Evolutionary conservation across 2,329 filamentous ascomycete genomes (phyloP).

Genomic region (Thielaviopsis punctulata): DNA sequence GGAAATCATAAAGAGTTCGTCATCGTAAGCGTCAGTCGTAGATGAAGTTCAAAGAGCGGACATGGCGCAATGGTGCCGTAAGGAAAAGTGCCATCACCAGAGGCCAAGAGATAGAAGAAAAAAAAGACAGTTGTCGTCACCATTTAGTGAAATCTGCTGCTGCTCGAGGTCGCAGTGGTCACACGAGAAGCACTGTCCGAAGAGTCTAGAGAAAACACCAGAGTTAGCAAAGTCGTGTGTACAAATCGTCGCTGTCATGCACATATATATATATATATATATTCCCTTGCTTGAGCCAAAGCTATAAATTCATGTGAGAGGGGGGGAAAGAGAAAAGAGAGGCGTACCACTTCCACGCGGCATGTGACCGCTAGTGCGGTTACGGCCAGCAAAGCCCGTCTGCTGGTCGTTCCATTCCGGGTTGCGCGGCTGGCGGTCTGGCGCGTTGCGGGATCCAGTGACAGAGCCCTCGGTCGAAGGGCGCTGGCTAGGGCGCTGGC

Average conservation of each 20-base stretch:
- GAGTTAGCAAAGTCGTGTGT: background rate
- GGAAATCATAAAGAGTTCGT: conserved; percentile 4
- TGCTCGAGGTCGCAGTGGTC: conserved; percentile 20
- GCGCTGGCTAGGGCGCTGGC: conserved; percentile 35
- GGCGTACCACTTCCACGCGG: conserved; percentile 42
- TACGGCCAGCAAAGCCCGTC: conserved; percentile 35
- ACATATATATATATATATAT: no score
- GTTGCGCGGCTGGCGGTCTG: conserved; percentile 46
- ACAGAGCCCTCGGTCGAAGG: conserved; percentile 15
- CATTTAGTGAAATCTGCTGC: conserved; percentile 11
- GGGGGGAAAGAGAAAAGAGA: no score
- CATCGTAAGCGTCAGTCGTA: conserved; percentile 11
- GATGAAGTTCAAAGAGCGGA: conserved; percentile 8
- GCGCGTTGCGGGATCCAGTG: conserved; percentile 29
- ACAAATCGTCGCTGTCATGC: no score
- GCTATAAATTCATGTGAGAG: no score
- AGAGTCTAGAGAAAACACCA: conserved; percentile 20
- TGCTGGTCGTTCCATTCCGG: conserved; percentile 40
- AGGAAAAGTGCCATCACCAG: background rate
- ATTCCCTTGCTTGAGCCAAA: no score
- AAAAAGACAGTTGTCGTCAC: background rate
- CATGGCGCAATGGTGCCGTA: conserved; percentile 1
- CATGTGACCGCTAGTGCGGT: conserved; percentile 41
- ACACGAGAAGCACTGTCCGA: conserved; percentile 26
- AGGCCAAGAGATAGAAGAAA: background rate